Evolutionary conservation across 306 rosid species (phyloP), one percentile per base, ranked within the genome.

Genomic region (Acacia confusa): DNA sequence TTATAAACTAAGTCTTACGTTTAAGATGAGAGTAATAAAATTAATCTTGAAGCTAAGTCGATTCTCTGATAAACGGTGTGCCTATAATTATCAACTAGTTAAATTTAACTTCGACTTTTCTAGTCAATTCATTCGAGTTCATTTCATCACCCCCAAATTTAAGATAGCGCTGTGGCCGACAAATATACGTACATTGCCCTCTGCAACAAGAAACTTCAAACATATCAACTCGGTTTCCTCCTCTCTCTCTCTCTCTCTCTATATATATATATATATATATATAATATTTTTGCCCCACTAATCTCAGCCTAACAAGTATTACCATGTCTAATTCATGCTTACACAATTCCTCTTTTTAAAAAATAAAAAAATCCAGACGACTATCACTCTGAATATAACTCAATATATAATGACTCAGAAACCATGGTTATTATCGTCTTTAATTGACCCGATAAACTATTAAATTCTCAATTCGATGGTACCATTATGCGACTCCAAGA

Each of bases 381-480:
- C 61, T 55, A 55, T 55, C 61, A 53, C 25, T 8, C 25, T 9
- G 11, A 68, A 55, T 57, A 32, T 55, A 58, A 76, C 82, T 70
- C 47, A 20, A 67, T 27, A 28, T 19, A 55, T n/a, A 20, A 19
- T 65, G 48, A 61, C 30, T n/a, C 64, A 57, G 61, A 28, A 72
- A 72, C 14, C 81, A 19, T 32, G 43, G 27, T 57, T 65, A 55
- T 72, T 60, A 11, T 66, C 72, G 66, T 41, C 71, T 70, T 65
- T 40, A 67, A 81, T 68, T 79, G 69, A 68, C 79, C 48, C 24
- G 25, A 77, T 68, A 40, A 83, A 83, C 69, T n/a, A 72, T 75
- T 78, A 65, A 83, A 78, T 22, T 4, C 43, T 69, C 22, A 36
- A 36, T 67, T 58, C 60, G 72, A 77, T 74, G 58, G 66, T 28